These are phyloP conservation scores for Delonix regia DNA, from an alignment of 306 rosid genomes.

Conservation along the genomic window DNA sequence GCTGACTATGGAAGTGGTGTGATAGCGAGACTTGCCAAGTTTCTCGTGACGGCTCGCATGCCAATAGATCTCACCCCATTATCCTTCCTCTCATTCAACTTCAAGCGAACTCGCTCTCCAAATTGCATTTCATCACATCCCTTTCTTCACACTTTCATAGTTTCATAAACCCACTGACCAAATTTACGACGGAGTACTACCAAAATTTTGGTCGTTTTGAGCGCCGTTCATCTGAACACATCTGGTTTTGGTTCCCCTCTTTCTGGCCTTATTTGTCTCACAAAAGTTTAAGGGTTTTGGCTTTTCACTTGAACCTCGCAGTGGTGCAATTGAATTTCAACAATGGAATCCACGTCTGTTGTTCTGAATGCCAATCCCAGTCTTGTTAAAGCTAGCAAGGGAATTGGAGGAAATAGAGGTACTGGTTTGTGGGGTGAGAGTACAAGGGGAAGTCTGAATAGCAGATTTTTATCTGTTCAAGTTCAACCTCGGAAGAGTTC, in stretches of 20 bases:
- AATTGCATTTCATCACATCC: neutral
- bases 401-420: conserved; percentile 30
- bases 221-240: neutral
- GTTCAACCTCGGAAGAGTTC: conserved; percentile 39
- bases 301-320: neutral
- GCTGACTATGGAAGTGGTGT: neutral
- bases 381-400: conserved; percentile 6
- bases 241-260: conserved; percentile 4
- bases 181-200: neutral
- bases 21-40: conserved; percentile 7
- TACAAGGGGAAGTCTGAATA: conserved; percentile 42
- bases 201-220: neutral
- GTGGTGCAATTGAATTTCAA: neutral
- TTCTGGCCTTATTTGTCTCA: neutral
- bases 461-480: conserved; percentile 36
- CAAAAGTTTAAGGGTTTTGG: neutral
- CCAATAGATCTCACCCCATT: conserved; percentile 12
- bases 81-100: neutral
- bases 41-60: conserved; percentile 31
- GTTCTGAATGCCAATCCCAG: conserved; percentile 45
- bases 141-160: neutral
- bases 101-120: neutral
- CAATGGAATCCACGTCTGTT: conserved; percentile 67
- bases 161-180: neutral
- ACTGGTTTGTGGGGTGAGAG: conserved; percentile 66